phyloP scores from a whole-genome alignment of 2,329 filamentous ascomycete genomes.

The Pseudogymnoascus sp. region DNA sequence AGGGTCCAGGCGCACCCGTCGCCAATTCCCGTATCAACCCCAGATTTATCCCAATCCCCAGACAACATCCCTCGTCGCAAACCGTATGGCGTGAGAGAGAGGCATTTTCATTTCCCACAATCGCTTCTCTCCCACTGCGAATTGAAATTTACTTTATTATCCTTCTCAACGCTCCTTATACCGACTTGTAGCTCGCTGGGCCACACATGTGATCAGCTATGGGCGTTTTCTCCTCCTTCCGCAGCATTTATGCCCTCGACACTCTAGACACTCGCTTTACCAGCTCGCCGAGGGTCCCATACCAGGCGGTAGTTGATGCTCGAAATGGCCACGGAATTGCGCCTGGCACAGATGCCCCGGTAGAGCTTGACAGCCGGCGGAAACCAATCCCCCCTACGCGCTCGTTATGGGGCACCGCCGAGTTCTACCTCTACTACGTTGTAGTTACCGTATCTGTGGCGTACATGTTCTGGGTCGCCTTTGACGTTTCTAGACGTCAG shows the following conservation, averaged over 20 bases:
- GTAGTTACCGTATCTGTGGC: slow-evolving; percentile 61
- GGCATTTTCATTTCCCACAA: not conserved
- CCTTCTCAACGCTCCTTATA: not conserved
- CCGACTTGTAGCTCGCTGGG: not conserved
- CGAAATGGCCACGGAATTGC: slow-evolving; percentile 35
- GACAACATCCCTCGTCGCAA: slow-evolving; percentile 4
- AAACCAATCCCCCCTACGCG: slow-evolving; percentile 45
- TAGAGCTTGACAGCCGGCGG: slow-evolving; percentile 33
- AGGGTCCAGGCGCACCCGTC: slow-evolving; percentile 1
- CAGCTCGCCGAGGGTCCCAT: slow-evolving; percentile 60
- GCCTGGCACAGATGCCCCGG: slow-evolving; percentile 23
- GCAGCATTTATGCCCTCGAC: slow-evolving; percentile 55
- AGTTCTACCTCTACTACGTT: slow-evolving; percentile 77
- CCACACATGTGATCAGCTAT: slow-evolving; percentile 16
- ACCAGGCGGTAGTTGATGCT: slow-evolving; percentile 49
- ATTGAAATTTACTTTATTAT: not conserved
- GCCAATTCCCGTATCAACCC: slow-evolving; percentile 7
- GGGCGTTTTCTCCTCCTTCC: slow-evolving; percentile 34
- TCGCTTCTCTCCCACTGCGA: slow-evolving; percentile 3
- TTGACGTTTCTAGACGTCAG: slow-evolving; percentile 75
- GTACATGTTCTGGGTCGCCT: slow-evolving; percentile 85
- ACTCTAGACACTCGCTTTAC: slow-evolving; percentile 68
- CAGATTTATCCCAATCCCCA: slow-evolving; percentile 6
- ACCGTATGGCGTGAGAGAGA: slow-evolving; percentile 1
- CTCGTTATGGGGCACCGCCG: slow-evolving; percentile 75